Percentiles rank a stretch among this genome's conserved stretches.
Conservation (phyloP, 73 alveolate species). For the Paramecium sonneborni region DNA sequence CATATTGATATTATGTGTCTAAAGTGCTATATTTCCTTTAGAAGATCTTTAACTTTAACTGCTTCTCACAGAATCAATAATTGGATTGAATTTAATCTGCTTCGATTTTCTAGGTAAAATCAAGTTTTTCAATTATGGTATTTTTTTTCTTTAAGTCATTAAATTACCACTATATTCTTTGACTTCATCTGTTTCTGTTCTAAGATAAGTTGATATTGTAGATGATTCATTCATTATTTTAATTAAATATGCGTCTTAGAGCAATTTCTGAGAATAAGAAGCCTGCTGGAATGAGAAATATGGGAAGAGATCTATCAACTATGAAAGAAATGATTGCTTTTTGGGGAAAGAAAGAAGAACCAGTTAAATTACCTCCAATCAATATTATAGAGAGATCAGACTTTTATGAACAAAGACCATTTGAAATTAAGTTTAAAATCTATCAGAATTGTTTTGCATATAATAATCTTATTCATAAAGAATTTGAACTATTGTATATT, state of each 20-base stretch:
- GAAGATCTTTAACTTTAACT: not conserved
- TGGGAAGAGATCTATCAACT: not conserved
- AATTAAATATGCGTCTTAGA: not conserved
- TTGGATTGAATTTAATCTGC: not conserved
- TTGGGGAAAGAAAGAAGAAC: not conserved
- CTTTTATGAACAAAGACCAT: not conserved
- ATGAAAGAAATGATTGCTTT: not conserved
- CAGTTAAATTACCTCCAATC: not conserved
- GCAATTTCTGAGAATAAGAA: not conserved
- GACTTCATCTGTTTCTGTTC: constrained; percentile 10
- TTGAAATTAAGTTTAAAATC: not conserved
- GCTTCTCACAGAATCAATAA: not conserved
- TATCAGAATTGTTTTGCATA: not conserved
- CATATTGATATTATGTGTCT: not conserved
- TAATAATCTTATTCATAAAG: not conserved
- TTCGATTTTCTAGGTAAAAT: not conserved
- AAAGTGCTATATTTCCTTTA: not conserved
- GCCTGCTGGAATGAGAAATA: not conserved
- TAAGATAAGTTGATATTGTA: not conserved
- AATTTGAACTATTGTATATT: not conserved
- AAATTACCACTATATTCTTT: not conserved
- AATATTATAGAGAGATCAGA: not conserved
- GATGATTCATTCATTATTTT: not conserved
- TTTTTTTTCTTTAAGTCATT: not conserved
- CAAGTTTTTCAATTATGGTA: not conserved